Percentiles rank a stretch among this genome's conserved stretches.
These are phyloP conservation scores for Alternaria hordeiaustralica DNA, from an alignment of 2,329 filamentous ascomycete genomes.

Conservation along the genomic window DNA sequence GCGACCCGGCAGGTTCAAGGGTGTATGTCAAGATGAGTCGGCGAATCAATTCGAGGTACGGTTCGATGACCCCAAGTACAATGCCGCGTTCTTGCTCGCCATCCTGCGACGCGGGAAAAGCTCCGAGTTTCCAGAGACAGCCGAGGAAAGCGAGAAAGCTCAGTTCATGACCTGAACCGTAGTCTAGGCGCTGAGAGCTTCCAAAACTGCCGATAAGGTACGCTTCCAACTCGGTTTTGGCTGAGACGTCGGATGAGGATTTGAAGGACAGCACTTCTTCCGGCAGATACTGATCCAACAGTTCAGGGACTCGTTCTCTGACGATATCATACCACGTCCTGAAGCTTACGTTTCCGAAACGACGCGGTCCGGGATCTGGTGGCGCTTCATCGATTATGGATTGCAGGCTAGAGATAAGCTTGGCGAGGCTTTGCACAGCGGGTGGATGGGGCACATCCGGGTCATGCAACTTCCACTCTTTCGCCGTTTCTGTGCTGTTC, in stretches of 20 bases:
- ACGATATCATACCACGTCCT: conserved; percentile 79
- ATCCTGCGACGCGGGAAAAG: conserved; percentile 67
- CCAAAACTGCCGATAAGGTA: conserved; percentile 90
- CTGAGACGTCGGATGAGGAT: conserved; percentile 47
- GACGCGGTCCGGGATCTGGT: conserved; percentile 81
- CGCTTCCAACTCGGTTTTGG: conserved; percentile 71
- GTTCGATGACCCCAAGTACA: conserved; percentile 81
- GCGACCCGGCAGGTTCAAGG: conserved; percentile 91
- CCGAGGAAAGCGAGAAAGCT: conserved; percentile 93
- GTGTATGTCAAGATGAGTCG: conserved; percentile 88
- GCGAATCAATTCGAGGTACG: conserved; percentile 82
- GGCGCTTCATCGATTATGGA: conserved; percentile 77
- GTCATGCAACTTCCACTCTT: conserved; percentile 60
- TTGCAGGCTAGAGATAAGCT: conserved; percentile 69
- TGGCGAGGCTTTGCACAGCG: conserved; percentile 69
- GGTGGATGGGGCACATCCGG: conserved; percentile 57
- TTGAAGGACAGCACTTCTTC: conserved; percentile 52
- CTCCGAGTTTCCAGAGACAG: conserved; percentile 87
- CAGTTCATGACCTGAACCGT: conserved; percentile 94
- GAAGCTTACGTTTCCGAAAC: conserved; percentile 93
- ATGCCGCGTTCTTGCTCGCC: conserved; percentile 76
- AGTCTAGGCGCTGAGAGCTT: conserved; percentile 87
- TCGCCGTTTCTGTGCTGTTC: conserved; percentile 49
- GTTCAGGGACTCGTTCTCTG: conserved; percentile 62
- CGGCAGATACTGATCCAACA: conserved; percentile 66